A percentile compares a stretch with the other conserved stretches of the same genome.
These are phyloP conservation scores for Fusarium neocosmosporiellum DNA, from an alignment of 2,329 filamentous ascomycete species.

Conservation along the genomic window DNA sequence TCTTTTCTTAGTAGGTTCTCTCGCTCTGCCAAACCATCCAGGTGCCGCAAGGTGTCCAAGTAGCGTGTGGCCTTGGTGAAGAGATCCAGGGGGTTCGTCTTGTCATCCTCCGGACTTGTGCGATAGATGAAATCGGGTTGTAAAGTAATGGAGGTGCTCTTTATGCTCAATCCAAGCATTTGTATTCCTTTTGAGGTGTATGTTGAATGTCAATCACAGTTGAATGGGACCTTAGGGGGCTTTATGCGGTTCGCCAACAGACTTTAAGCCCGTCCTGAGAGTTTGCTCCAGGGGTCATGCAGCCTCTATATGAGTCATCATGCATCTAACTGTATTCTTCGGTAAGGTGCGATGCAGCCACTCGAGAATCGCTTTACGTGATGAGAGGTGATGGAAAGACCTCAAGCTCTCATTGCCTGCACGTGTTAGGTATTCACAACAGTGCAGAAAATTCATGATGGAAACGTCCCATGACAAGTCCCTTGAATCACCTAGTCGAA, in stretches of 20 bases:
- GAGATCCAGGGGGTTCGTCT: neutral
- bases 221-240: neutral
- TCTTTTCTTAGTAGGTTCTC: rapidly evolving
- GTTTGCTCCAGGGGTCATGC: neutral
- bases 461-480: too few species aligned
- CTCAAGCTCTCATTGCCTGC: neutral
- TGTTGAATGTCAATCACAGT: neutral
- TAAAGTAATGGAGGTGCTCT: neutral
- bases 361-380: rapidly evolving
- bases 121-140: neutral
- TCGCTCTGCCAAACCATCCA: neutral
- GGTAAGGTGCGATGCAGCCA: neutral
- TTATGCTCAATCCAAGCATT: neutral
- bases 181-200: neutral
- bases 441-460: neutral
- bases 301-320: neutral
- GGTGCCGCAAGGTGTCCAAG: neutral
- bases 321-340: neutral
- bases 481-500: too few species aligned
- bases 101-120: neutral
- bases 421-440: neutral
- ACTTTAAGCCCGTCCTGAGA: neutral
- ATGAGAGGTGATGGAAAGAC: neutral
- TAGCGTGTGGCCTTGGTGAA: neutral
- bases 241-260: neutral